Evolutionary conservation across 768 basidiomycete species (phyloP), one percentile per base, ranked within the genome.

Genomic region (Rhodotorula taiwanensis): DNA sequence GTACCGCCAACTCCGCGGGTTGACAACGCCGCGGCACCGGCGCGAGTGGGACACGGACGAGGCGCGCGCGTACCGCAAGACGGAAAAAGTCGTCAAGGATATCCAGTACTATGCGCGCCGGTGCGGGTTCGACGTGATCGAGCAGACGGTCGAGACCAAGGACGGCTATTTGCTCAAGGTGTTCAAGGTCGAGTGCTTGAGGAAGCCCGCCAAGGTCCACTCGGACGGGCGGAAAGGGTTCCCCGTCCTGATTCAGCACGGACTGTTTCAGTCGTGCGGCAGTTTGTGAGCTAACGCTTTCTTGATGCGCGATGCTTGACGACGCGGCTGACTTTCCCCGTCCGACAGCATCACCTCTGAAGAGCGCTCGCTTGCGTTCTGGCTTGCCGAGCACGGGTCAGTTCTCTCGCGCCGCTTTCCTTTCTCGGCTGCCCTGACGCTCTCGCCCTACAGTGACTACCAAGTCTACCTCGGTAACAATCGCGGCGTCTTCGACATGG

Each of bases 401-500:
- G 60, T 36, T 5, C 5, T 2, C 21, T 43, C 28, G n/a, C 18
- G 2, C 30, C 15, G 25, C 41, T 25, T 27, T 31, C 41, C 36
- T 23, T 8, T 25, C 27, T 3, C 23, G 16, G 30, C 34, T 30
- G 15, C 2, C 4, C 33, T 20, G n/a, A 7, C 43, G 0, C 25
- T 36, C 31, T 5, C 41, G 10, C 47, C 9, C 25, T 18, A 2
- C 50, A 69, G 76, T 2, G 77, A 78, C 21, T 81, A 80, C 64
- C 77, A 79, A 48, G 79, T 80, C 11, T 77, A 73, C 60, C 67
- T 76, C 23, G 75, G 75, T 21, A 81, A 81, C 69, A 78, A 74
- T 4, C 71, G 80, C 25, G 79, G 77, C 23, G 77, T 81, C 9
- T 81, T 80, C 66, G 77, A 77, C 53, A 80, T 80, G 79, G 80